Evolutionary conservation across 1,284 basidiomycete species (phyloP), one percentile per base, ranked within the genome.

Genomic region (Microbotryum lychnidis-dioicae): DNA sequence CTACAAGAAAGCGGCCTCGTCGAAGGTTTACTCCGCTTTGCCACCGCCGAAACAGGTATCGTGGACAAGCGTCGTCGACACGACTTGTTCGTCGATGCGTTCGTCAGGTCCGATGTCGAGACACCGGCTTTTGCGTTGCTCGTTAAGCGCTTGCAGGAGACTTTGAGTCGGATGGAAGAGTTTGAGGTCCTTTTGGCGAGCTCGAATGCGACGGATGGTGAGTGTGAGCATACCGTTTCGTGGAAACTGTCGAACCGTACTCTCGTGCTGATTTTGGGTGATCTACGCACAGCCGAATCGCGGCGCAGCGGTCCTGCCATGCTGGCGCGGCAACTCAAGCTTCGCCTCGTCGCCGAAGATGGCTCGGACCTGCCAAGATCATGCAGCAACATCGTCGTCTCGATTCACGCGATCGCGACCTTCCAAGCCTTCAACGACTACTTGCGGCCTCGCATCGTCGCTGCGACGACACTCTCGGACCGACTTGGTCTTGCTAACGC

Each of bases 401-500:
- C 91, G 4, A 94, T 97, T 63, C 92, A 96, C 73, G 92, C 91
- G 4, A 94, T 97, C 62, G 92, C 93, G 0, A 94, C 91, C 0
- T 91, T 97, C 80, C 90, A 93, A 75, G 90, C 91, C 0, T 80
- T 97, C 37, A 90, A 94, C 71, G 91, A 94, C 74, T 97, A 96
- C 74, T 82, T 97, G 14, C 85, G 91, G 0, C 92, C 92, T 20
- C 82, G 91, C 9, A 85, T 97, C 25, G 81, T 89, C n/a, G 89
- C 89, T 8, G 76, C 87, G 6, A 75, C 85, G 53, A 80, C 54
- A 1, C 25, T 61, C 18, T 54, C 67, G n/a, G 69, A 71, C 16
- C 63, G 65, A 4, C 33, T 64, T 18, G 52, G 58, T 45, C 50
- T 57, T 25, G 46, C 37, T 6, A 42, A 10, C 16, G 37, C 37